Conservation (phyloP, 371 early-diverging fungal genomes). For the Apophysomyces ossiformis region DNA sequence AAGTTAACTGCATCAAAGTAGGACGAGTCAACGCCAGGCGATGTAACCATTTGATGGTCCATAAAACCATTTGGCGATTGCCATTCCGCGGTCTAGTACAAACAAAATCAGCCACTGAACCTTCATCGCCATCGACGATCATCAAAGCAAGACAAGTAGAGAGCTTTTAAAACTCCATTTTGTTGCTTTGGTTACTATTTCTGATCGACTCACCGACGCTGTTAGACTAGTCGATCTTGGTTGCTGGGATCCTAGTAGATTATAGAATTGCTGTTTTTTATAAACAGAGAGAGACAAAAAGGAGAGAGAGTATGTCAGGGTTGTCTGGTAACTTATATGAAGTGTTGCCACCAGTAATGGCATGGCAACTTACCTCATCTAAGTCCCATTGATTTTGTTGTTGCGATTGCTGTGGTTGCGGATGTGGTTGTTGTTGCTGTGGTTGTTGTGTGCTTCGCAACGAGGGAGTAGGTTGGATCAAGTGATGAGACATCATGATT, state of each 20-base stretch:
- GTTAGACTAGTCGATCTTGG: not conserved
- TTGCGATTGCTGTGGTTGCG: not conserved
- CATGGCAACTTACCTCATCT: not conserved
- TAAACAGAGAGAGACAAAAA: not conserved
- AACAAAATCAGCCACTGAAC: not conserved
- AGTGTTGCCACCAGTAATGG: too few relatives aligned
- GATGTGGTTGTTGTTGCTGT: slow-evolving; percentile 3
- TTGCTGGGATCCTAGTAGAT: slow-evolving; percentile 7
- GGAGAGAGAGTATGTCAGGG: not conserved
- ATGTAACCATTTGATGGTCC: slow-evolving; percentile 7
- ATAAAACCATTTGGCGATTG: slow-evolving; percentile 8
- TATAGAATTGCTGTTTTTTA: not conserved
- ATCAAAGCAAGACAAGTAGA: not conserved
- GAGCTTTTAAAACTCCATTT: slow-evolving; percentile 1
- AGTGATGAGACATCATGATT: not conserved
- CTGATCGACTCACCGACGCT: not conserved
- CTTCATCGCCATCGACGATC: not conserved
- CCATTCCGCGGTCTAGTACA: not conserved
- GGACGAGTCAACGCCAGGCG: not conserved
- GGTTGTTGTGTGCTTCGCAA: slow-evolving; percentile 11
- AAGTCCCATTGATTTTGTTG: not conserved
- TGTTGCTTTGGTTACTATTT: not conserved
- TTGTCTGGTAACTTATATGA: too few relatives aligned
- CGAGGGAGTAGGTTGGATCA: not conserved
- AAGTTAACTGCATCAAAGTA: slow-evolving; percentile 8